phyloP scores from a whole-genome alignment of 257 asterid genomes.

The Nicotiana benthamiana region DNA sequence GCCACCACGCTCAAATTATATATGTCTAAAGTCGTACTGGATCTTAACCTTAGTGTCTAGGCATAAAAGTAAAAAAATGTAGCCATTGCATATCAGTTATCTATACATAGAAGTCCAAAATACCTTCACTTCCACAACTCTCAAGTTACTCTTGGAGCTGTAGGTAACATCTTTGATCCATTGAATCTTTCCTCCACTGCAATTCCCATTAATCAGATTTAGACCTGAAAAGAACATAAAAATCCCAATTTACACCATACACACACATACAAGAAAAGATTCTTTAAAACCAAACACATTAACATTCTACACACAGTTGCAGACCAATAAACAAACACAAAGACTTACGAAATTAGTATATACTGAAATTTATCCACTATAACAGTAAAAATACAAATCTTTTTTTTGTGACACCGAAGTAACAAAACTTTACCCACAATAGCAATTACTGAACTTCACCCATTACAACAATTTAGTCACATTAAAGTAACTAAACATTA shows the following conservation, averaged over 20 bases:
- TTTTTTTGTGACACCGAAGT: too few relatives aligned
- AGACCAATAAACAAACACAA: background rate
- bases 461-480: too few relatives aligned
- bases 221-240: constrained; percentile 3
- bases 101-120: background rate
- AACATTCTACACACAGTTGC: background rate
- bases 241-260: background rate
- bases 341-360: too few relatives aligned
- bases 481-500: too few relatives aligned
- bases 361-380: too few relatives aligned
- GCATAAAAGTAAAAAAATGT: background rate
- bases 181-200: constrained; percentile 14
- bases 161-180: constrained; percentile 19
- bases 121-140: constrained; percentile 27
- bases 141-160: constrained; percentile 16
- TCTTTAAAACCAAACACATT: background rate
- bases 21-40: background rate
- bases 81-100: background rate
- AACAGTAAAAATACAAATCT: too few relatives aligned
- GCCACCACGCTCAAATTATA: background rate
- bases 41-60: background rate
- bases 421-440: too few relatives aligned
- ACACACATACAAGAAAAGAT: too few relatives aligned
- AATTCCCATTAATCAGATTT: background rate
- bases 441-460: too few relatives aligned